Conservation (phyloP, 768 basidiomycete species). For the Suillus tomentosus region DNA sequence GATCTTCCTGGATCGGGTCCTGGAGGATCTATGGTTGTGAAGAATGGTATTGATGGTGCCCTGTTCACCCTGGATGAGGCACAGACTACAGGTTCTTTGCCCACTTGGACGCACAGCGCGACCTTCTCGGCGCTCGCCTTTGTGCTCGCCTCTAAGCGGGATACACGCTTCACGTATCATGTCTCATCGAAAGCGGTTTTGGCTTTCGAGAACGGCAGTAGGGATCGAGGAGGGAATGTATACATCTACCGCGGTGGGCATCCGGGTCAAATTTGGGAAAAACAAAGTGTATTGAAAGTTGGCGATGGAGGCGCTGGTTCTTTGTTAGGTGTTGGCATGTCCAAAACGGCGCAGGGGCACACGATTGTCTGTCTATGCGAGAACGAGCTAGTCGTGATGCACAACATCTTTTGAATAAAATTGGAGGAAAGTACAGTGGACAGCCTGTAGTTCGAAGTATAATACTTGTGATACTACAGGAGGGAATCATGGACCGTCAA, state of each 20-base stretch:
- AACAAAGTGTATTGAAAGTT: constrained; percentile 80
- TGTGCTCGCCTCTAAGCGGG: constrained; percentile 90
- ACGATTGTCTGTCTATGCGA: constrained; percentile 77
- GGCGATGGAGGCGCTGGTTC: constrained; percentile 71
- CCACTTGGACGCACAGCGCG: constrained; percentile 71
- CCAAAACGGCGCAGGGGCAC: constrained; percentile 38
- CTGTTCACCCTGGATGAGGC: constrained; percentile 51
- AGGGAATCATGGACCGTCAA: constrained; percentile 39
- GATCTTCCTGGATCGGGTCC: constrained; percentile 58
- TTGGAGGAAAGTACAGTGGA: constrained; percentile 34
- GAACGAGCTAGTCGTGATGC: constrained; percentile 67
- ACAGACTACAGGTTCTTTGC: constrained; percentile 23
- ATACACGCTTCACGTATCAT: constrained; percentile 87
- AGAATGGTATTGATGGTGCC: constrained; percentile 73
- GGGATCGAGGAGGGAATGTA: constrained; percentile 74
- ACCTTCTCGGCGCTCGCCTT: constrained; percentile 92
- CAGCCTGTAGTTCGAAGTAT: constrained; percentile 36
- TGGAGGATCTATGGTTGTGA: constrained; percentile 54
- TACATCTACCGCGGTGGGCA: constrained; percentile 76
- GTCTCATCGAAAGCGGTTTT: constrained; percentile 55
- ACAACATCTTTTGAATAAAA: constrained; percentile 31
- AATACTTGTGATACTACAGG: constrained; percentile 38
- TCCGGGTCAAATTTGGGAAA: constrained; percentile 60
- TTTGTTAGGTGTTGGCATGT: constrained; percentile 71
- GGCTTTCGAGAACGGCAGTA: constrained; percentile 81